A percentile compares a stretch with the other conserved stretches of the same genome.
phyloP scores from a whole-genome alignment of 2,329 filamentous ascomycete species.

The Curvularia hawaiiensis region DNA sequence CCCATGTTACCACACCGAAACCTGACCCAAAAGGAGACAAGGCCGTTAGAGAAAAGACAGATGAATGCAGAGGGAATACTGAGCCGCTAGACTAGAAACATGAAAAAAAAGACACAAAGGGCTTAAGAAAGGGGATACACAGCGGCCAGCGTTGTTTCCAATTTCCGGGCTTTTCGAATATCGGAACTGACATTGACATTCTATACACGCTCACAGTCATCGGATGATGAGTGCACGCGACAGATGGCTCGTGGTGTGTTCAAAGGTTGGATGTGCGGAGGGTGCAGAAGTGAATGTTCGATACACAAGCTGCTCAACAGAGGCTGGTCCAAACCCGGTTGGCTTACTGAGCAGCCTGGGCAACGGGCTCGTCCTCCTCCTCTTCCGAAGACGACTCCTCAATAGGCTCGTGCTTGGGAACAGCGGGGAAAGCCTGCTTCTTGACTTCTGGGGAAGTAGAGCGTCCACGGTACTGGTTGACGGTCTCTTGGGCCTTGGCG shows the following conservation, averaged over 20 bases:
- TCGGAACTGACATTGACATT: constrained; percentile 25
- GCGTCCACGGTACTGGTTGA: constrained; percentile 47
- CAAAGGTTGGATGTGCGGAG: background rate
- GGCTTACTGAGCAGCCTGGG: constrained; percentile 38
- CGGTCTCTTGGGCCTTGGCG: constrained; percentile 61
- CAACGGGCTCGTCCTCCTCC: constrained; percentile 20
- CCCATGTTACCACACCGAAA: constrained; percentile 20
- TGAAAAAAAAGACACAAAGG: constrained; percentile 20
- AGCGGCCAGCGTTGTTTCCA: constrained; percentile 26
- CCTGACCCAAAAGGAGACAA: constrained; percentile 23
- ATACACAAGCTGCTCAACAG: background rate
- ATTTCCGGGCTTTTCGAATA: constrained; percentile 34
- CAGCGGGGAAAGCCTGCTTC: constrained; percentile 25
- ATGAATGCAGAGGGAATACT: constrained; percentile 23
- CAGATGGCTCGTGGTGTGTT: constrained; percentile 2
- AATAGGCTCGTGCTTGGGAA: constrained; percentile 21
- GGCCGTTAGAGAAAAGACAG: constrained; percentile 10
- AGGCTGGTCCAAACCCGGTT: background rate
- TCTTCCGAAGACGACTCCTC: constrained; percentile 17
- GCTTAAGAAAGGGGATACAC: constrained; percentile 37
- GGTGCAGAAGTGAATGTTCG: background rate
- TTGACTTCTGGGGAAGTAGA: constrained; percentile 43
- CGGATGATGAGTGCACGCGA: constrained; percentile 26
- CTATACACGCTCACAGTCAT: constrained; percentile 32
- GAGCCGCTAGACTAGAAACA: constrained; percentile 27